Evolutionary conservation across 495 filamentous ascomycete species (phyloP).

Genomic region (Schizothecium vesticola): DNA sequence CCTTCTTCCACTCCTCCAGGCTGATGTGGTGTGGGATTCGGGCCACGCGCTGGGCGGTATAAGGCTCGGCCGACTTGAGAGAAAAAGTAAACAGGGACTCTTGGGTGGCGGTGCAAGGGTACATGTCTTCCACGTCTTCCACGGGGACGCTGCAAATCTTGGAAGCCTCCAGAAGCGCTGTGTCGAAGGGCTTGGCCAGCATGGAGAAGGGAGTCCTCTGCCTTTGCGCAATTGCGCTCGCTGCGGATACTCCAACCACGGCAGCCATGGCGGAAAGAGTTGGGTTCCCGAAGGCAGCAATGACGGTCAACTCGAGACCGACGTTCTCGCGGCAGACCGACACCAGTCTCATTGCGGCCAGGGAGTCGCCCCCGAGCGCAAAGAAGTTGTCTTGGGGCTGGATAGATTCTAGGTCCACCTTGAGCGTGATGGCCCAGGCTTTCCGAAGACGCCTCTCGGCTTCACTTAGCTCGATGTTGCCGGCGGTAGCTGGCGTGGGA

Average conservation of each 20-base stretch:
- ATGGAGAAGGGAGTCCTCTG: conserved; percentile 14
- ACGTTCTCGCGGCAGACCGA: conserved; percentile 13
- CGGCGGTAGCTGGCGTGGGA: neutral
- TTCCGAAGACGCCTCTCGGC: conserved; percentile 12
- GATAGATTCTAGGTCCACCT: conserved; percentile 12
- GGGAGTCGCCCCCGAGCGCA: conserved; percentile 27
- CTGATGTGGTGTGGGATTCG: conserved; percentile 39
- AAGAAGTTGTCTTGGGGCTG: conserved; percentile 26
- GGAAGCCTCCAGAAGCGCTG: conserved; percentile 31
- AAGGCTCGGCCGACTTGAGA: conserved; percentile 46
- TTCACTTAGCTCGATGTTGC: neutral
- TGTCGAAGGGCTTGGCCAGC: conserved; percentile 1
- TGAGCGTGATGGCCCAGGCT: conserved; percentile 13
- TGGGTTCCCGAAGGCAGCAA: conserved; percentile 16
- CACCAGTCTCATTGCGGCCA: conserved; percentile 29
- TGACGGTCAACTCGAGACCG: conserved; percentile 21
- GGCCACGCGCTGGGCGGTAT: conserved; percentile 48
- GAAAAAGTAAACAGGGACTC: conserved; percentile 53
- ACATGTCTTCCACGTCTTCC: conserved; percentile 49
- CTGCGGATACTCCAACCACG: neutral
- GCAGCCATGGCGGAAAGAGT: conserved; percentile 21
- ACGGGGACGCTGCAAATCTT: conserved; percentile 38
- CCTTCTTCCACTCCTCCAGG: conserved; percentile 43
- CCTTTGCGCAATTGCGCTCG: neutral
- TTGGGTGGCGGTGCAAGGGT: conserved; percentile 61